Percentiles rank a stretch among this genome's conserved stretches.
Conservation (phyloP, 106 monocot genomes). For the Platanthera guangdongensis region DNA sequence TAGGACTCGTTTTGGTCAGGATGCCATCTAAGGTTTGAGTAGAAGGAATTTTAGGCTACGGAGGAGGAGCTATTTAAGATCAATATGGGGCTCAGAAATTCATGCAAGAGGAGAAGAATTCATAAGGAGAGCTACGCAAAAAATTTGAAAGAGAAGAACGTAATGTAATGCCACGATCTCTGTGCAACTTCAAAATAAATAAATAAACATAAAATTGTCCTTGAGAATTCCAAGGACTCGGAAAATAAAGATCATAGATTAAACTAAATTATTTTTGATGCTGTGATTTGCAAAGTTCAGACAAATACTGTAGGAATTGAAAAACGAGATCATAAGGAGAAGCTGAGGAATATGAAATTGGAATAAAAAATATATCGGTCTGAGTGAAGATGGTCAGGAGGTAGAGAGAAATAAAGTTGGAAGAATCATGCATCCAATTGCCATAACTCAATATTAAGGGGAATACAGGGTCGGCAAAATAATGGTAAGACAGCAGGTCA, state of each 20-base stretch:
- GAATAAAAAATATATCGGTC: too few relatives aligned
- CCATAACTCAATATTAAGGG: too few relatives aligned
- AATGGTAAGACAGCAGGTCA: background rate
- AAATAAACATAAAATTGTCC: background rate
- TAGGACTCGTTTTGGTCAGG: too few relatives aligned
- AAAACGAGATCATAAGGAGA: too few relatives aligned
- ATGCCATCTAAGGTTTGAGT: too few relatives aligned
- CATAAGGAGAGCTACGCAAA: background rate
- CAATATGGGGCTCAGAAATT: background rate
- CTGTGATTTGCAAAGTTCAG: background rate
- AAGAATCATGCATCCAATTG: background rate
- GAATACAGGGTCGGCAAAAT: background rate
- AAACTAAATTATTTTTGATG: background rate
- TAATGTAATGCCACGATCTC: background rate
- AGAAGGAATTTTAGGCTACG: too few relatives aligned
- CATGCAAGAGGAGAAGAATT: background rate
- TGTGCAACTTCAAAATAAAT: background rate
- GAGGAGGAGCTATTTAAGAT: background rate
- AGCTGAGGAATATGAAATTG: too few relatives aligned
- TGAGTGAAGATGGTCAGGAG: too few relatives aligned
- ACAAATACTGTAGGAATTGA: background rate
- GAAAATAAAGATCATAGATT: background rate
- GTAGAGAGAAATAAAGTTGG: background rate
- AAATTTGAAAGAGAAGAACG: background rate
- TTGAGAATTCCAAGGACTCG: background rate